These are phyloP conservation scores for Wickerhamiella shivajii DNA, from an alignment of 805 yeast species.

Conservation along the genomic window DNA sequence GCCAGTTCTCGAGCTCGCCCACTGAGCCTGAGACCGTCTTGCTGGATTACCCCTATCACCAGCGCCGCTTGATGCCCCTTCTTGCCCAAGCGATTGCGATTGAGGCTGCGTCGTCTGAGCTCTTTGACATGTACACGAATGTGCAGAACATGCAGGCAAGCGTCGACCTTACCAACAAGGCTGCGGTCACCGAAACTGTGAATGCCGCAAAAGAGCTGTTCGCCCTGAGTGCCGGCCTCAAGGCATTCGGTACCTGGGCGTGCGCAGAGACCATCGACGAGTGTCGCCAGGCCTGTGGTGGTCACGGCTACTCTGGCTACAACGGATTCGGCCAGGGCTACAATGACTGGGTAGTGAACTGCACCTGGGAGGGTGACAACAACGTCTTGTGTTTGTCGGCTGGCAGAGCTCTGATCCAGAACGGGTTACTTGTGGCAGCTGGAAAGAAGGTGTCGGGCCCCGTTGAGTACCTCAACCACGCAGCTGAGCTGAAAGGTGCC, in stretches of 20 bases:
- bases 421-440: constrained; percentile 26
- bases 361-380: constrained; percentile 94
- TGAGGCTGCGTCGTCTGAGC: constrained; percentile 49
- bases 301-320: constrained; percentile 78
- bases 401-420: constrained; percentile 54
- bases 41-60: constrained; percentile 74
- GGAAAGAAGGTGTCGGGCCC: constrained; percentile 32
- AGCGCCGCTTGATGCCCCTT: constrained; percentile 65
- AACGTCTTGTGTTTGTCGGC: constrained; percentile 62
- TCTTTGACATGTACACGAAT: constrained; percentile 35
- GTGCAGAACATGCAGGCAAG: constrained; percentile 34
- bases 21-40: constrained; percentile 41
- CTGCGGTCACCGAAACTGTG: constrained; percentile 36
- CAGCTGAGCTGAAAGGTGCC: constrained; percentile 6
- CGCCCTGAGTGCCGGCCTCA: constrained; percentile 65
- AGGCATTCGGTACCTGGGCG: constrained; percentile 73
- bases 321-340: constrained; percentile 74
- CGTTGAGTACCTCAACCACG: constrained; percentile 28
- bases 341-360: constrained; percentile 81
- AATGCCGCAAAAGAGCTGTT: constrained; percentile 53
- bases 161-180: constrained; percentile 28
- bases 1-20: constrained; percentile 46
- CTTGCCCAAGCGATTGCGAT: constrained; percentile 59
- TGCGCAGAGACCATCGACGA: constrained; percentile 62
- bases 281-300: constrained; percentile 80